Base-by-base conservation (phyloP, 2,329 filamentous ascomycete genomes). In the Diaporthe batatas region DNA sequence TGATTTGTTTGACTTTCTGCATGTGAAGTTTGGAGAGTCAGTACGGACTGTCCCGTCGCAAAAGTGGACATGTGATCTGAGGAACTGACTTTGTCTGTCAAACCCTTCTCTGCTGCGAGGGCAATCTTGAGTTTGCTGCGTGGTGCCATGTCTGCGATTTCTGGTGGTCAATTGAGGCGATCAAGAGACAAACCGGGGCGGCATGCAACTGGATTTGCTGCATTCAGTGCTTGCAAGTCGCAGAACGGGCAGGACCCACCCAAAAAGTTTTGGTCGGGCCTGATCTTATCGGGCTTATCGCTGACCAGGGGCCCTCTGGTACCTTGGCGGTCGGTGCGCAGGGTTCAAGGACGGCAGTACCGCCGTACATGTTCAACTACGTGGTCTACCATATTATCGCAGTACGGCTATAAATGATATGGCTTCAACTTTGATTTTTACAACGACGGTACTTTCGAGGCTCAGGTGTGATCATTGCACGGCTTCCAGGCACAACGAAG, bases 21-120 rank as follows among this genome's bases (percentile, higher is more conserved):
- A 12, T 10, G 12, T 16, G 39, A 34, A 21, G 14, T 5, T 42
- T 53, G 7, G 47, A 34, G 23, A 59, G 47, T 32, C 58, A 54
- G 32, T 49, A 53, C n/a, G n/a, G n/a, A n/a, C 12, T 36, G n/a
- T 54, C 23, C 25, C 29, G 34, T 72, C 72, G 47, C 67, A 57
- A 68, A 55, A 7, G 12, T 36, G n/a, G 11, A 18, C 6, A 23
- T 3, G 18, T 14, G 14, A 49, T 16, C 2, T 23, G 14, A 64
- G 47, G 2, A 14, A 49, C 71, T n/a, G 32, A 74, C 72, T 72
- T 70, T 87, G 73, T 90, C 88, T 18, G 82, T 79, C 57, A 74
- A 34, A 29, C 87, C 86, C 79, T 90, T 89, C 65, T 91, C 86
- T 53, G 86, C 86, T 59, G 84, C 85, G 21, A 91, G 81, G 12